Percentiles rank a stretch among this genome's conserved stretches.
These are phyloP conservation scores for Plectosphaerella plurivora DNA, from an alignment of 2,329 filamentous ascomycete genomes.

Conservation along the genomic window DNA sequence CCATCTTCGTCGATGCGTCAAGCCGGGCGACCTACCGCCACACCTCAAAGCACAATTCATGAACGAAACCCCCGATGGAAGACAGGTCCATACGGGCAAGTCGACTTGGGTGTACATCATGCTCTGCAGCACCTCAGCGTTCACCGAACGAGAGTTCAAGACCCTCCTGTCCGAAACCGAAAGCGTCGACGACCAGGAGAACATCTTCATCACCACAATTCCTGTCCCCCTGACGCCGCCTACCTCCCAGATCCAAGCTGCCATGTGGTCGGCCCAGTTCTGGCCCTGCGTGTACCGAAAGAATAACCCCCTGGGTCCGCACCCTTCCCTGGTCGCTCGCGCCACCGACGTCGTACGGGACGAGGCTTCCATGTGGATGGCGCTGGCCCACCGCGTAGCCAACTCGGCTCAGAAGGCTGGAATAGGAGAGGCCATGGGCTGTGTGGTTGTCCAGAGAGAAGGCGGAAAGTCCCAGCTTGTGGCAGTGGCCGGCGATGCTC, in stretches of 20 bases:
- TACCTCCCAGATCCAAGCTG: slow-evolving; percentile 70
- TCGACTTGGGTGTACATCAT: slow-evolving; percentile 58
- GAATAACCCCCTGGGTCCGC: slow-evolving; percentile 81
- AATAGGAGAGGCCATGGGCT: slow-evolving; percentile 66
- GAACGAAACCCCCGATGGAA: slow-evolving; percentile 50
- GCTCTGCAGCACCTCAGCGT: slow-evolving; percentile 43
- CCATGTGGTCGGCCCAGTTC: slow-evolving; percentile 68
- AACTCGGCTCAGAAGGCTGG: slow-evolving; percentile 51
- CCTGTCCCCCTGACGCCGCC: slow-evolving; percentile 70
- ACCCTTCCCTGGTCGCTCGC: slow-evolving; percentile 68
- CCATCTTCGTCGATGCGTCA: slow-evolving; percentile 73
- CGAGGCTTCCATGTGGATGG: slow-evolving; percentile 63
- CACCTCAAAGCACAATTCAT: slow-evolving; percentile 60
- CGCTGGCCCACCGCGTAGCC: slow-evolving; percentile 61
- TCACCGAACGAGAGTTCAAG: slow-evolving; percentile 50
- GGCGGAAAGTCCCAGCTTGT: slow-evolving; percentile 53
- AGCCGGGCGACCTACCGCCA: slow-evolving; percentile 62
- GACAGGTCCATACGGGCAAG: slow-evolving; percentile 55
- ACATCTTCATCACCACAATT: slow-evolving; percentile 55
- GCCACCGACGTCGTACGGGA: slow-evolving; percentile 64
- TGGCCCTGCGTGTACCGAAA: slow-evolving; percentile 86
- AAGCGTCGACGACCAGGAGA: slow-evolving; percentile 39
- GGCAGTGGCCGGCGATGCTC: slow-evolving; percentile 71
- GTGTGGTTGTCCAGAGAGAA: slow-evolving; percentile 67
- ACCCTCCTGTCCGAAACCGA: slow-evolving; percentile 42